Evolutionary conservation across 257 asterid genomes (phyloP).

Genomic region (Solanum chmielewskii): DNA sequence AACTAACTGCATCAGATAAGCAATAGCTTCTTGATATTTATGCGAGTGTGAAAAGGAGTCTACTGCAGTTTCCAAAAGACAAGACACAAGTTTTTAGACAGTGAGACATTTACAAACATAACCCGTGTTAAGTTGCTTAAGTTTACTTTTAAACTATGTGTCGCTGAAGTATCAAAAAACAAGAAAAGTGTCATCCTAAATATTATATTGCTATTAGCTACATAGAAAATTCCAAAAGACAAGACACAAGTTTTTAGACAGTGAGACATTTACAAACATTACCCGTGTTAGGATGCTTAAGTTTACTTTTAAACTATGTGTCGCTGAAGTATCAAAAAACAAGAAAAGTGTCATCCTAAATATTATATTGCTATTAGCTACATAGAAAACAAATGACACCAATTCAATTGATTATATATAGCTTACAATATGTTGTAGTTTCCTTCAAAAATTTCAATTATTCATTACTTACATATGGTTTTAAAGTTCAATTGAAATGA

Average conservation of each 20-base stretch:
- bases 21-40: background rate
- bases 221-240: background rate
- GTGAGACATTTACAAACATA: background rate
- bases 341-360: background rate
- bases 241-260: background rate
- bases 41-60: background rate
- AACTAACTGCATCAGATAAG: background rate
- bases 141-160: background rate
- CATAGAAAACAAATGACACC: background rate
- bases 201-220: background rate
- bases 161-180: background rate
- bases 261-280: background rate
- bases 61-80: background rate
- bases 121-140: background rate
- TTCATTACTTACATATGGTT: background rate
- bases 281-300: background rate
- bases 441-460: background rate
- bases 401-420: background rate
- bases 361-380: background rate
- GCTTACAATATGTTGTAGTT: background rate
- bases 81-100: background rate
- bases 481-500: background rate
- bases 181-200: background rate
- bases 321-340: background rate
- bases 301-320: background rate